Evolutionary conservation across 176 grass and related monocot species (phyloP), one percentile per base, ranked within the genome.

Genomic region (Carex scoparia): DNA sequence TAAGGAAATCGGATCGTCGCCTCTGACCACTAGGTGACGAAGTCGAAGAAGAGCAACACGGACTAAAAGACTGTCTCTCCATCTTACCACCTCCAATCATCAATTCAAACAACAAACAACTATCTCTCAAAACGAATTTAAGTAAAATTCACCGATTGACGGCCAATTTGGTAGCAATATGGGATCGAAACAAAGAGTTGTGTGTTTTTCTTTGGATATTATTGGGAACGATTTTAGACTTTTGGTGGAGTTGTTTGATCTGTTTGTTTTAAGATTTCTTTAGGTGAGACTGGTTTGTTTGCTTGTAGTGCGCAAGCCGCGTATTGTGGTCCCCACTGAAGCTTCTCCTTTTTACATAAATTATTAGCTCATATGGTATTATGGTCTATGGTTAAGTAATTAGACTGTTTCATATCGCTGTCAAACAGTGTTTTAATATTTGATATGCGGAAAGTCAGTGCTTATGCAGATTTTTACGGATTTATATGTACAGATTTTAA

Each of bases 31-130:
- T 42, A 48, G 49, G 0, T 33, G 73, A 40, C 15, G 80, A 82
- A 65, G 80, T 66, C 1, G 81, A 83, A 83, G 81, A 83, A 33
- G 81, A 83, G 8, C 61, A 83, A 53, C 61, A 85, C 3, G 38
- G 37, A 74, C 49, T 32, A 42, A 58, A 18, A 10, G 76, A 59
- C 49, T 86, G 85, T n/a, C 73, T 80, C 63, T 80, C 85, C 85
- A 86, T 86, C 61, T 62, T 80, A 19, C 46, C 61, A 31, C 62
- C 81, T 53, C 59, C 79, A 81, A 67, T 69, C 81, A 83, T 83
- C 40, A 83, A 83, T 65, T 81, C 59, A 33, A 83, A 33, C 40
- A 32, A 27, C 7, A 65, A 65, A 5, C 59, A 40, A 65, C 32
- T 71, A 44, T 44, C 18, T 61, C 3, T 81, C 59, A 81, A 9